Conservation (phyloP, 2,329 filamentous ascomycete genomes). For the Emmonsiellopsis sp. region DNA sequence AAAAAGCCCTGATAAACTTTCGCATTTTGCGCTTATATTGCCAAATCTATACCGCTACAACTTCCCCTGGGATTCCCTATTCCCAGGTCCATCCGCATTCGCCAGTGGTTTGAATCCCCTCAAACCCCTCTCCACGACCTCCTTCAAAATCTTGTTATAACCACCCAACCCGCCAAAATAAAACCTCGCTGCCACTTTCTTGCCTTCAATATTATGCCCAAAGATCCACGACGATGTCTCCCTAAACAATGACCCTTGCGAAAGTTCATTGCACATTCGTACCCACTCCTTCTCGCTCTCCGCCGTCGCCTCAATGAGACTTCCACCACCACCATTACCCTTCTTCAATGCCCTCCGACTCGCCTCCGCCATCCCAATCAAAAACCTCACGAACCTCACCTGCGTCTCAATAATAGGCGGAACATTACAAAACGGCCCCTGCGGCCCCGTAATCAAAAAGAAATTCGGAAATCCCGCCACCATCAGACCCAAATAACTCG, state of each 20-base stretch:
- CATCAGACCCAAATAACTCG: not conserved
- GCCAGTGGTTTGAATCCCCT: not conserved
- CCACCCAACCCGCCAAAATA: constrained; percentile 2
- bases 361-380: not conserved
- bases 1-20: no score
- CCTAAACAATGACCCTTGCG: constrained; percentile 3
- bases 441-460: not conserved
- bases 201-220: constrained; percentile 6
- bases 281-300: constrained; percentile 6
- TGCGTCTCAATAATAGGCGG: not conserved
- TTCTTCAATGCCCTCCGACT: not conserved
- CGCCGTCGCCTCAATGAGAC: constrained; percentile 6
- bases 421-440: not conserved
- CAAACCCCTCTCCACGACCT: not conserved
- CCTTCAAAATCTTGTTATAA: not conserved
- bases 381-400: not conserved
- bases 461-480: not conserved
- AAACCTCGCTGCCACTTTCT: constrained; percentile 5
- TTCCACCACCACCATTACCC: not conserved
- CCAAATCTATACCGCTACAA: not conserved
- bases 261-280: not conserved
- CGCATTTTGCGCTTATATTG: no score
- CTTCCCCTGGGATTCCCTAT: not conserved
- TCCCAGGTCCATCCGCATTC: not conserved
- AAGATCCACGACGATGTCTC: constrained; percentile 7